Base-by-base conservation (phyloP, 2,329 filamentous ascomycete species). In the Clonostachys byssicola region DNA sequence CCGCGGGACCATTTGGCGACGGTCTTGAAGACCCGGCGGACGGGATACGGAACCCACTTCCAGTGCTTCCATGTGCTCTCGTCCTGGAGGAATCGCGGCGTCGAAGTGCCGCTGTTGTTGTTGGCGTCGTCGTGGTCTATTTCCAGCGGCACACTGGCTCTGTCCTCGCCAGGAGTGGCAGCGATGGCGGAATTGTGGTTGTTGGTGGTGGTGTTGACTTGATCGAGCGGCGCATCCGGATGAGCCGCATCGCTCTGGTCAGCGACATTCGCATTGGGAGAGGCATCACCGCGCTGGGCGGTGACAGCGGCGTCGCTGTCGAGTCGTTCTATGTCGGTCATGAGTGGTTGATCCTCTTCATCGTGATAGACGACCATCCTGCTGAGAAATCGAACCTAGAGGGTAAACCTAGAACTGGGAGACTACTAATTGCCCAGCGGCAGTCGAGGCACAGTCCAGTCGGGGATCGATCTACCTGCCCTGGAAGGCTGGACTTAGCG, bases 61-160 rank as follows among this genome's bases (percentile, higher is more conserved):
- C 74, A 78, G 34, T 65, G 64, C 63, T 75, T 78, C 64, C 59
- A 61, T 3, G 56, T 50, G 36, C 59, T 55, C 52, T 80, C 72
- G 47, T 83, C 78, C 58, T 82, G 78, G 51, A 83, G 63, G 58
- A 85, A 83, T 49, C 79, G 77, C 48, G 80, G 81, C n/a, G 76
- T 78, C 8, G 77, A 73, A 35, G 71, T 57, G 33, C 56, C 56
- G 56, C 56, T 64, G 40, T 60, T 35, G 46, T 66, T 69, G 44
- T 18, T 39, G 14, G 36, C 4, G 36, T 39, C 36, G 7, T 39
- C 14, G 14, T 69, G 61, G 50, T 73, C 73, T 54, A 80, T 63
- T 52, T 76, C 71, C 54, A 79, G 66, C 17, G 44, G 40, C 9
- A 34, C 34, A 9, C 34, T 42, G 16, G 43, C 18, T 10, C 46